phyloP scores from a whole-genome alignment of 2,329 filamentous ascomycete species.

The Ophiosphaerella narmari region DNA sequence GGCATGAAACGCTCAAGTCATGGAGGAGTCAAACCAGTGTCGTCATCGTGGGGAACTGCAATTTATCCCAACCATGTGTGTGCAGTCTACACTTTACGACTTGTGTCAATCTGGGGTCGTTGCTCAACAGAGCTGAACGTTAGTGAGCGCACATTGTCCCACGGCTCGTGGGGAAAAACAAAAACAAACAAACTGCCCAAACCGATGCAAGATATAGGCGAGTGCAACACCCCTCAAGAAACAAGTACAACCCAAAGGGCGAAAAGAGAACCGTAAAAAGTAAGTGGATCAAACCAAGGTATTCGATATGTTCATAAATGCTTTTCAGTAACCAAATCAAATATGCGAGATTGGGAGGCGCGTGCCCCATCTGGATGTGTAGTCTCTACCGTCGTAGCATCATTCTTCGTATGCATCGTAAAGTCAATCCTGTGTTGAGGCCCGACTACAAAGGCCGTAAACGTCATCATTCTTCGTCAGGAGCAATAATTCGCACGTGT shows the following conservation, averaged over 20 bases:
- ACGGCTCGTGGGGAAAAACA: background rate
- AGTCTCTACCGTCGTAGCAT: conserved; percentile 48
- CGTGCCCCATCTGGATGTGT: conserved; percentile 41
- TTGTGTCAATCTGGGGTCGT: too few relatives aligned
- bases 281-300: conserved; percentile 17
- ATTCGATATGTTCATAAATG: conserved; percentile 40
- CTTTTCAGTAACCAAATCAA: conserved; percentile 40
- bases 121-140: too few relatives aligned
- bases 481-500: conserved; percentile 30
- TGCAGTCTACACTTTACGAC: too few relatives aligned
- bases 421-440: conserved; percentile 39
- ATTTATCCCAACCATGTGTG: too few relatives aligned
- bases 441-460: conserved; percentile 38
- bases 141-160: background rate
- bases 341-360: conserved; percentile 36
- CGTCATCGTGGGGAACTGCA: too few relatives aligned
- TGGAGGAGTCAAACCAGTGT: too few relatives aligned
- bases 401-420: conserved; percentile 49
- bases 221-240: conserved; percentile 1
- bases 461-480: conserved; percentile 40
- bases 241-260: conserved; percentile 3
- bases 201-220: conserved; percentile 2
- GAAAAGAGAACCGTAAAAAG: conserved; percentile 9
- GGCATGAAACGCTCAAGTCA: too few relatives aligned
- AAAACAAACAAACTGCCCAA: conserved; percentile 6